Conservation (phyloP, 306 rosid species). For the Vigna trinervia region DNA sequence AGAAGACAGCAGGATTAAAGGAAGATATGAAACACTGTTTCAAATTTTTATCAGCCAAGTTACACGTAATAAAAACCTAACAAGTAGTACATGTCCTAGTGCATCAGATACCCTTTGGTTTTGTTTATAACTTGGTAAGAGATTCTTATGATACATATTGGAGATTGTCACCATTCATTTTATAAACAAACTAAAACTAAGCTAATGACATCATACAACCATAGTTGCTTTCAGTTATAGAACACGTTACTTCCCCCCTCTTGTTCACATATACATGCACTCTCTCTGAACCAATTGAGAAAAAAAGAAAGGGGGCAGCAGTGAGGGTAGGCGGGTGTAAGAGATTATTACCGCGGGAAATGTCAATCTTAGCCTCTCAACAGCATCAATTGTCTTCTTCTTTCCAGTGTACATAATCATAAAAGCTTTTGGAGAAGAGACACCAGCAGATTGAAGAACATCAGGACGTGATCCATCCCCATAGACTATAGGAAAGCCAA, state of each 20-base stretch:
- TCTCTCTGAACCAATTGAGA: constrained; percentile 25
- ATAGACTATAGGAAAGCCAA: constrained; percentile 84
- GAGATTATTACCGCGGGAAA: constrained; percentile 80
- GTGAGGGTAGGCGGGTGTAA: constrained; percentile 19
- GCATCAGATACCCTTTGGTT: constrained; percentile 10
- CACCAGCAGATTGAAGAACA: constrained; percentile 94
- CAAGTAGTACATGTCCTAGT: not conserved
- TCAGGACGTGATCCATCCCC: constrained; percentile 96
- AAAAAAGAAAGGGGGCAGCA: constrained; percentile 6
- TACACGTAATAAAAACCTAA: constrained; percentile 22
- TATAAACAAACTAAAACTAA: constrained; percentile 24
- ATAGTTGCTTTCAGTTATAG: constrained; percentile 32
- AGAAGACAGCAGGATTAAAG: constrained; percentile 16
- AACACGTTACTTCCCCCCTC: constrained; percentile 28
- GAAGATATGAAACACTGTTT: not conserved
- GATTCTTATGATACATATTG: constrained; percentile 24
- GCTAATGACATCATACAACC: constrained; percentile 21
- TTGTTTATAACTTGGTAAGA: constrained; percentile 3
- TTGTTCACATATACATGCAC: not conserved
- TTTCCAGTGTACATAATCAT: constrained; percentile 88
- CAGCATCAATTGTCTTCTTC: constrained; percentile 71
- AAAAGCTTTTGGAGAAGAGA: constrained; percentile 91
- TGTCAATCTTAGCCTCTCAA: constrained; percentile 77
- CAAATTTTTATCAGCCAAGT: constrained; percentile 6
- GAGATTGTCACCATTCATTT: constrained; percentile 8